These are phyloP conservation scores for Hypoxylon sp. DNA, from an alignment of 2,329 filamentous ascomycete species.

Conservation along the genomic window DNA sequence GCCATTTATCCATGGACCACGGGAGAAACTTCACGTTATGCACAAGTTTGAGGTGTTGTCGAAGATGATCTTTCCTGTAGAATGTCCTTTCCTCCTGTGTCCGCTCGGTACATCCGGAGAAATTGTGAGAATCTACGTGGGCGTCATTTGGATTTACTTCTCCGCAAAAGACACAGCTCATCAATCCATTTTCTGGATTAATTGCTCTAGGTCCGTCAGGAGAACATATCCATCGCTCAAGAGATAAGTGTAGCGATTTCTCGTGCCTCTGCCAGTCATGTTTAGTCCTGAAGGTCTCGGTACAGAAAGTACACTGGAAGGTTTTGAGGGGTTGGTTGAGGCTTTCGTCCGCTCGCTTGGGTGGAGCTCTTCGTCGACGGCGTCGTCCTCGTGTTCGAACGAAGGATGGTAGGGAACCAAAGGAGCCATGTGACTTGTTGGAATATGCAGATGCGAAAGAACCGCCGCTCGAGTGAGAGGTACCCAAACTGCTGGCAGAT, in stretches of 20 bases:
- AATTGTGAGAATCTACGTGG: slow-evolving; percentile 73
- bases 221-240: slow-evolving; percentile 76
- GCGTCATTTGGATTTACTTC: slow-evolving; percentile 67
- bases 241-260: slow-evolving; percentile 75
- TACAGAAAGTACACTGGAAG: slow-evolving; percentile 79
- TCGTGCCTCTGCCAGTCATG: slow-evolving; percentile 81
- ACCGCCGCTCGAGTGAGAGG: slow-evolving; percentile 71
- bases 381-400: slow-evolving; percentile 63
- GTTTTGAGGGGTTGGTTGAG: slow-evolving; percentile 66
- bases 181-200: slow-evolving; percentile 71
- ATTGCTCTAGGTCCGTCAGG: slow-evolving; percentile 70
- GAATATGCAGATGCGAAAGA: slow-evolving; percentile 74
- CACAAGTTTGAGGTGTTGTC: slow-evolving; percentile 75
- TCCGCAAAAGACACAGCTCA: slow-evolving; percentile 73
- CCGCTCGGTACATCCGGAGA: slow-evolving; percentile 77
- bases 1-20: slow-evolving; percentile 78
- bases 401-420: slow-evolving; percentile 63
- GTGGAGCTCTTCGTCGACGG: slow-evolving; percentile 64
- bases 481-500: slow-evolving; percentile 72
- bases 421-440: slow-evolving; percentile 70
- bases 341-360: slow-evolving; percentile 57
- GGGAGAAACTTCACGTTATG: slow-evolving; percentile 73
- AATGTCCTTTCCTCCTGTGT: slow-evolving; percentile 73
- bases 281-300: slow-evolving; percentile 77
- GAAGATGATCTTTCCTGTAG: slow-evolving; percentile 77